Evolutionary conservation across 2,329 filamentous ascomycete genomes (phyloP), one percentile per base, ranked within the genome.

Genomic region (Coniochaeta pulveracea): DNA sequence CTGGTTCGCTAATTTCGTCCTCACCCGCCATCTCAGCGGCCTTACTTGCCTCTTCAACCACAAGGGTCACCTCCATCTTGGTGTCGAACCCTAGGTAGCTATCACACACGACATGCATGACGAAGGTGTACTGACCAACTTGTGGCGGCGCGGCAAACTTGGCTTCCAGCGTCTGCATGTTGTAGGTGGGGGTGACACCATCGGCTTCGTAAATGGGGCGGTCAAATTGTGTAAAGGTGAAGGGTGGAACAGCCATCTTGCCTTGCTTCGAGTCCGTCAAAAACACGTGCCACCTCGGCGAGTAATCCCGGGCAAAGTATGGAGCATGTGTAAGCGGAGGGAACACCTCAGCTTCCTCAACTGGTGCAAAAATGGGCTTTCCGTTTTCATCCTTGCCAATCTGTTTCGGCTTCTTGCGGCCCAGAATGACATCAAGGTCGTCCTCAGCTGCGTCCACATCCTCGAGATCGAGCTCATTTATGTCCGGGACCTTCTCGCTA

Each of bases 1-100:
- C 91, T 22, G 93, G 91, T 56, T 98, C 91, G 52, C 85, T 93
- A 44, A 98, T 98, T 38, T 98, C 91, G 48, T 94, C 91, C 45
- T 95, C 86, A 30, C 78, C 82, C 34, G 75, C 73, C 51, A 93
- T 78, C 44, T 80, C 73, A 14, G 74, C 80, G 5, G 85, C 88
- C 61, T 89, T 91, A 57, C 75, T 82, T 21, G 84, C 79, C 47
- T 96, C 88, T 49, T 94, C 86, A 7, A 98, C 85, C 18, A 81
- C 73, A 34, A 98, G 69, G 2, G 83, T 86, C 18, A 94, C 85
- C 50, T 95, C 85, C 67, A 85, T 76, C 68, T 86, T 91, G 32
- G 80, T 82, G 54, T 98, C 93, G 44, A 95, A 85, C 28, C 91
- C 91, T 28, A 98, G 69, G 48, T 98, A 98, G 51, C 84, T 88